Evolutionary conservation across 257 asterid species (phyloP).

Genomic region (Gardenia jasminoides): DNA sequence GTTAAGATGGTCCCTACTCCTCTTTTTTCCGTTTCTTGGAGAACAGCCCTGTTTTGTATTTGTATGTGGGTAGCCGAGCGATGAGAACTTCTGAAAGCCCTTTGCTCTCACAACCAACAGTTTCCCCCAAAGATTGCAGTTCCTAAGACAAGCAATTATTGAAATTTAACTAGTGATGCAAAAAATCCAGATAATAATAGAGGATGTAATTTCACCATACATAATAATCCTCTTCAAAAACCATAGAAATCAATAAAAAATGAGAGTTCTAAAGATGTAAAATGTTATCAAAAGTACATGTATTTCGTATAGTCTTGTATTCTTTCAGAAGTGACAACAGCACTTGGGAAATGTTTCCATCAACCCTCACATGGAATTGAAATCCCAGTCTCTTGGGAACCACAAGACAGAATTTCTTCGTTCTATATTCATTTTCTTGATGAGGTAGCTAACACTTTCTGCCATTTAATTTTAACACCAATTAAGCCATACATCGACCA

Average conservation of each 20-base stretch:
- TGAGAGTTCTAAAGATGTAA: background rate
- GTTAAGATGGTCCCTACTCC: slow-evolving; percentile 23
- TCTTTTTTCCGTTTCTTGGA: slow-evolving; percentile 41
- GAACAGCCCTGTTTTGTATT: slow-evolving; percentile 54
- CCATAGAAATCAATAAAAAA: background rate
- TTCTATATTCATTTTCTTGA: background rate
- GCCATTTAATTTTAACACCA: background rate
- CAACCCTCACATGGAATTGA: background rate
- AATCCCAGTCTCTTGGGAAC: background rate
- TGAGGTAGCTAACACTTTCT: background rate
- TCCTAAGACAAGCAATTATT: slow-evolving; percentile 45
- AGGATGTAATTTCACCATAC: background rate
- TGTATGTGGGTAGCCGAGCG: slow-evolving; percentile 71
- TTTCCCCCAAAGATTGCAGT: slow-evolving; percentile 73
- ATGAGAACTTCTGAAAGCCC: slow-evolving; percentile 74
- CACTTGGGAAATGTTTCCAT: background rate
- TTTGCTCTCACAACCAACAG: slow-evolving; percentile 67
- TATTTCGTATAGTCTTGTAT: background rate
- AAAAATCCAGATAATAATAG: background rate
- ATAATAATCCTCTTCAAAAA: background rate
- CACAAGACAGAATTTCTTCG: background rate
- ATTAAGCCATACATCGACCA: background rate
- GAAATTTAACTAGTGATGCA: background rate
- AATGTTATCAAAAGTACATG: background rate
- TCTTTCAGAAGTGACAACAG: background rate